phyloP scores from a whole-genome alignment of 805 yeast species.

The Blastobotrys parvus region DNA sequence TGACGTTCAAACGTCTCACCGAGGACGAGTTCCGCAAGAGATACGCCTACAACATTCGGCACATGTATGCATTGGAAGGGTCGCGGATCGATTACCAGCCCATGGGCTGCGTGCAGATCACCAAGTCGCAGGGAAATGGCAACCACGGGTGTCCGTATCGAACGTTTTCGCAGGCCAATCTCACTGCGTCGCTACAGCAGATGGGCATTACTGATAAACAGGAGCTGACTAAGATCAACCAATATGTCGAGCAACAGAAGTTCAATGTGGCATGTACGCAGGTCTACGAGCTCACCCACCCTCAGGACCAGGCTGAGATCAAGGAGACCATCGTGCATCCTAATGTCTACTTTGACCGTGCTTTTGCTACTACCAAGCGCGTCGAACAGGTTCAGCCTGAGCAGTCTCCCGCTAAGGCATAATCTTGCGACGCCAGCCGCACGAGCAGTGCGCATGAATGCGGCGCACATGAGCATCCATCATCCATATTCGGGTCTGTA shows the following conservation, averaged over 20 bases:
- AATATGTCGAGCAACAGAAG: constrained; percentile 58
- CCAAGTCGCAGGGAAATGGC: constrained; percentile 50
- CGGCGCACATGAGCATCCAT: no score
- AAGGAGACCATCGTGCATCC: constrained; percentile 70
- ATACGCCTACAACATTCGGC: constrained; percentile 81
- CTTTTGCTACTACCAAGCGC: constrained; percentile 9
- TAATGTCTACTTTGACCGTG: constrained; percentile 72
- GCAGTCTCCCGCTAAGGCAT: no score
- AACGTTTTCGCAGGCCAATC: constrained; percentile 57
- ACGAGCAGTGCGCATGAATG: no score
- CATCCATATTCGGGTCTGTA: no score
- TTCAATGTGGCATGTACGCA: constrained; percentile 84
- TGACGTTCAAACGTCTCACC: constrained; percentile 52
- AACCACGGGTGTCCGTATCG: constrained; percentile 92
- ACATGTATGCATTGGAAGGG: constrained; percentile 88
- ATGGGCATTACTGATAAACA: constrained; percentile 57
- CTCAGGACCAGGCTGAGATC: constrained; percentile 24
- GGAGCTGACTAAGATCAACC: constrained; percentile 52
- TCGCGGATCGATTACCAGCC: constrained; percentile 79
- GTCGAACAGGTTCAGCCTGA: no score
- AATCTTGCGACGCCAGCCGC: no score
- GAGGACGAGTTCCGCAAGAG: constrained; percentile 66
- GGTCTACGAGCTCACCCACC: constrained; percentile 67
- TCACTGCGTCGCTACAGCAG: constrained; percentile 45
- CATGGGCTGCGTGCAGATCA: constrained; percentile 71